Evolutionary conservation across 2,329 filamentous ascomycete species (phyloP).

Genomic region (Didymella lethalis): DNA sequence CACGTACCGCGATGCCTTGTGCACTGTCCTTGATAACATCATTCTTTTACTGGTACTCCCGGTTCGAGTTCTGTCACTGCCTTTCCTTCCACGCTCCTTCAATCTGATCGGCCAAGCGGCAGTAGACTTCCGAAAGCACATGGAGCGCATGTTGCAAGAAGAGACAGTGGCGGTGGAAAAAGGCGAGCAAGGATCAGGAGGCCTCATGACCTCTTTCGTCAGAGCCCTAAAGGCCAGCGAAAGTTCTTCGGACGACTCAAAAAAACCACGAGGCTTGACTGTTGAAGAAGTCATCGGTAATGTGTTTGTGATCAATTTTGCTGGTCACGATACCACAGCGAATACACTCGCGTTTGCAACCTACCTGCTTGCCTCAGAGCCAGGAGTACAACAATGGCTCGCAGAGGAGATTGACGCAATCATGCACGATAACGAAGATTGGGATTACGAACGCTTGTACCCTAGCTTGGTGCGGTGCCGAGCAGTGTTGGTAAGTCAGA

Average conservation of each 20-base stretch:
- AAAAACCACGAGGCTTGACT: conserved; percentile 13
- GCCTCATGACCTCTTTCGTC: conserved; percentile 26
- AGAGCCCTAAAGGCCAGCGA: conserved; percentile 2
- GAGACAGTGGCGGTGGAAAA: conserved; percentile 13
- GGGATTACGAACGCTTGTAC: neutral
- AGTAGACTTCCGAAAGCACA: conserved; percentile 20
- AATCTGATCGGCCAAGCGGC: conserved; percentile 31
- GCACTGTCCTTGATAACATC: conserved; percentile 1
- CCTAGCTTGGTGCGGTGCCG: neutral
- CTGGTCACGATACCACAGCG: conserved; percentile 62
- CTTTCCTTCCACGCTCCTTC: neutral
- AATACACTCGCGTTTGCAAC: conserved; percentile 39
- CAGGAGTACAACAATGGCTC: neutral
- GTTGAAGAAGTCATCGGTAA: conserved; percentile 50
- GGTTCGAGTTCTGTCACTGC: neutral
- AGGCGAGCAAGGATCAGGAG: conserved; percentile 20
- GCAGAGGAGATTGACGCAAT: neutral
- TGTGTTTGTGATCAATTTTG: conserved; percentile 59
- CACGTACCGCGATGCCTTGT: neutral
- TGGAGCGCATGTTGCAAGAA: conserved; percentile 24
- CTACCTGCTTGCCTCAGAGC: conserved; percentile 29
- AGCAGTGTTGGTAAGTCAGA: neutral
- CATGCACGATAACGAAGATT: neutral
- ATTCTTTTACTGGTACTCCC: neutral
- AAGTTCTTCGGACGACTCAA: no score